phyloP scores from a whole-genome alignment of 495 filamentous ascomycete genomes.

The Viridothelium virens region DNA sequence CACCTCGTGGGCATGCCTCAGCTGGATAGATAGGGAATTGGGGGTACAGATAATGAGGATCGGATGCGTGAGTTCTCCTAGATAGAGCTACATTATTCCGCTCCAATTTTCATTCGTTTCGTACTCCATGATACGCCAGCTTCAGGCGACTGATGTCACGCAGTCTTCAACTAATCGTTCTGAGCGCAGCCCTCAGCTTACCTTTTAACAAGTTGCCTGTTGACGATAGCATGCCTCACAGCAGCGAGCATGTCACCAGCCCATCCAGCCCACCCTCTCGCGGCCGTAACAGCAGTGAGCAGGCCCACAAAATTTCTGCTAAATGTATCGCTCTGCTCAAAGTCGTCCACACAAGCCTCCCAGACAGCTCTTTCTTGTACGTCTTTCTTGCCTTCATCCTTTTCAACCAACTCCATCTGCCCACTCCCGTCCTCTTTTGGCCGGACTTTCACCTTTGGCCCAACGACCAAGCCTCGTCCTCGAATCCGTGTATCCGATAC shows the following conservation, averaged over 20 bases:
- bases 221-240: conserved; percentile 15
- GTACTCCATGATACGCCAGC: too few species aligned
- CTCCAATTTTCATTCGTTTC: too few species aligned
- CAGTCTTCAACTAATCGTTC: neutral
- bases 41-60: too few species aligned
- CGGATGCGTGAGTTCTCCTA: too few species aligned
- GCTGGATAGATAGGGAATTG: too few species aligned
- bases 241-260: conserved; percentile 39
- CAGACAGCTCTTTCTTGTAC: conserved; percentile 41
- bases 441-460: conserved; percentile 45
- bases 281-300: conserved; percentile 40
- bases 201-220: neutral
- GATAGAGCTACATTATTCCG: too few species aligned
- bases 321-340: conserved; percentile 47
- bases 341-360: conserved; percentile 54
- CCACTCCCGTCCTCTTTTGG: conserved; percentile 27
- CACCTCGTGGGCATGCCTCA: too few species aligned
- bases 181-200: neutral
- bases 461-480: conserved; percentile 47
- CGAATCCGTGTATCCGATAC: conserved; percentile 43
- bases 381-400: conserved; percentile 12
- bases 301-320: conserved; percentile 40
- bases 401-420: conserved; percentile 28
- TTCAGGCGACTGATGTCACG: neutral
- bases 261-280: conserved; percentile 46